A percentile compares a stretch with the other conserved stretches of the same genome.
These are phyloP conservation scores for Fusarium solani-melongenae DNA, from an alignment of 2,329 filamentous ascomycete genomes.

Conservation along the genomic window DNA sequence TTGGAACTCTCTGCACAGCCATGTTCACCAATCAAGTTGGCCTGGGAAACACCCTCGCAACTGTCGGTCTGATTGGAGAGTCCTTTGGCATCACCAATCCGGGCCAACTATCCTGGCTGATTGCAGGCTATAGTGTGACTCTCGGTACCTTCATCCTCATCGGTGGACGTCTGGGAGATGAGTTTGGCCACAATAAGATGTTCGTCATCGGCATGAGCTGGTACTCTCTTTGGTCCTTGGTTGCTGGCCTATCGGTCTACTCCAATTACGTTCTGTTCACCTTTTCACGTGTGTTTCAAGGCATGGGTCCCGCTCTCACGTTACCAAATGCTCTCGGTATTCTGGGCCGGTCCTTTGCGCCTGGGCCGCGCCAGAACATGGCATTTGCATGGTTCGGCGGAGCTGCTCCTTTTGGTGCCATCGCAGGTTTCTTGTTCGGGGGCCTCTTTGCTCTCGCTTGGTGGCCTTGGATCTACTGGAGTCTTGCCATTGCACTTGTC, in stretches of 20 bases:
- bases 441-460: conserved; percentile 45
- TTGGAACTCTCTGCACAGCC: conserved; percentile 17
- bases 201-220: conserved; percentile 63
- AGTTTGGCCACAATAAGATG: conserved; percentile 63
- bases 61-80: not conserved
- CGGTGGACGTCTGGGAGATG: conserved; percentile 62
- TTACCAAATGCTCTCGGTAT: conserved; percentile 69
- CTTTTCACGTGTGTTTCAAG: conserved; percentile 61
- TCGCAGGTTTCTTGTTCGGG: conserved; percentile 42
- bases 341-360: conserved; percentile 62
- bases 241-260: conserved; percentile 50
- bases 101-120: conserved; percentile 8
- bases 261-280: conserved; percentile 56
- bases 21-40: conserved; percentile 13
- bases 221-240: conserved; percentile 59
- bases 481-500: not conserved
- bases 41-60: conserved; percentile 1
- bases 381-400: conserved; percentile 51
- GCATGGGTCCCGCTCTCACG: conserved; percentile 64
- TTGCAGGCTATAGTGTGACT: not conserved
- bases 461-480: conserved; percentile 54
- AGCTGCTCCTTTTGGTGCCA: conserved; percentile 45
- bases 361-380: conserved; percentile 48
- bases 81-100: conserved; percentile 11
- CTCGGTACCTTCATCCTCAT: conserved; percentile 60